These are phyloP conservation scores for Acanthamoeba healyi DNA, from an alignment of 208 protist species.

Conservation along the genomic window DNA sequence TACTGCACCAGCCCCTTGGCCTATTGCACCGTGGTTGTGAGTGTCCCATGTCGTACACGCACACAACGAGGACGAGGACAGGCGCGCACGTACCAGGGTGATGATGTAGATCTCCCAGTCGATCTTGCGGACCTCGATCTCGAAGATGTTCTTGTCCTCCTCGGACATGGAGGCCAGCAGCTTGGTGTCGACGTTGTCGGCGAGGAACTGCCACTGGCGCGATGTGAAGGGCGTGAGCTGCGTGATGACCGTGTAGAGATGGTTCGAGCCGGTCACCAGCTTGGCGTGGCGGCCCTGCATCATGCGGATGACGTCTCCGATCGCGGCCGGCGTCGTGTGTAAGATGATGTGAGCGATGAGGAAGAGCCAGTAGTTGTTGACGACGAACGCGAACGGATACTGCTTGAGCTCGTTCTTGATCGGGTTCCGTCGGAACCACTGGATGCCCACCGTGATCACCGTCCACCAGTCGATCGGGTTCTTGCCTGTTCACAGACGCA, in stretches of 20 bases:
- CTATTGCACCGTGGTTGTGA: neutral
- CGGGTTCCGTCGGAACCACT: conserved; percentile 46
- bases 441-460: neutral
- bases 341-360: neutral
- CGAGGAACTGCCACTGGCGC: conserved; percentile 30
- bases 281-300: neutral
- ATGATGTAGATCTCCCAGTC: conserved; percentile 44
- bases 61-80: neutral
- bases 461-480: conserved; percentile 25
- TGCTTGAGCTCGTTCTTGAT: conserved; percentile 55
- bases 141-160: conserved; percentile 12
- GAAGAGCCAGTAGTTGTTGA: conserved; percentile 34
- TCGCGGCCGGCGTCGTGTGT: neutral
- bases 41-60: neutral
- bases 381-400: conserved; percentile 30
- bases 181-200: conserved; percentile 50
- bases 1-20: conserved; percentile 29
- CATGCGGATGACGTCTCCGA: neutral
- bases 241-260: conserved; percentile 24
- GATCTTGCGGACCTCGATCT: conserved; percentile 53
- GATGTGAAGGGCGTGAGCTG: conserved; percentile 25
- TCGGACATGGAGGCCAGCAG: conserved; percentile 41
- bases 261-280: conserved; percentile 20
- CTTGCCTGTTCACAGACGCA: neutral
- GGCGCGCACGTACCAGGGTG: neutral